Evolutionary conservation across 352 stramenopile species (phyloP), one percentile per base, ranked within the genome.

Genomic region (Phytophthora tubulina): DNA sequence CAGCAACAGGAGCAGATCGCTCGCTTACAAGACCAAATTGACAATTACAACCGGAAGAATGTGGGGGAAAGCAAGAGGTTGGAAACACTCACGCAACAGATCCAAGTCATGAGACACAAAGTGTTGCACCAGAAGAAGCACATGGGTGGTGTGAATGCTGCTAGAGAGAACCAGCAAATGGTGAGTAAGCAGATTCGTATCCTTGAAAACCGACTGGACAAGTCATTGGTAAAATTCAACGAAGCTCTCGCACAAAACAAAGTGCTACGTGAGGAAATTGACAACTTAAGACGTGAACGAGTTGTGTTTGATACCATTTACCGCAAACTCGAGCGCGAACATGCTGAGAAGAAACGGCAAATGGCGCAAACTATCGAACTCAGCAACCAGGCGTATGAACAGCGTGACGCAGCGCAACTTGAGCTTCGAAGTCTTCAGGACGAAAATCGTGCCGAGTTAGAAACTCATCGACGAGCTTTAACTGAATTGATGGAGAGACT

Each of bases 181-280:
- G 88, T 99, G 31, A 87, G 95, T 75, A 99, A 99, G 79, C 96
- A 99, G 83, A 98, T 98, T 50, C 86, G 87, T 41, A 98, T 99
- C 53, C 79, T 99, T n/a, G 97, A 99, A 72, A 99, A 98, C 78
- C 88, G 95, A 1, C 82, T 99, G 42, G 96, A 99, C 80, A 98
- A 99, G 80, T 97, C 96, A 31, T 81, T 99, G 14, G 81, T 98
- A 35, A 99, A 99, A 75, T 99, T 99, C 63, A 99, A 99, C 75
- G 96, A 99, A 72, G 91, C 91, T 46, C 84, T 99, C 7, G 92
- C 94, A 13, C 80, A 95, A 38, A 99, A 99, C 75, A 98, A 98
- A 70, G 71, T 85, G 27, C 65, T 98, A 31, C 80, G 93, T 9
- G 85, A 98, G 69, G 82, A 98, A 55, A 99, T 99, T 70, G 95